Conservation (phyloP, 139 green algal species). For the Coccomyxa sp. region DNA sequence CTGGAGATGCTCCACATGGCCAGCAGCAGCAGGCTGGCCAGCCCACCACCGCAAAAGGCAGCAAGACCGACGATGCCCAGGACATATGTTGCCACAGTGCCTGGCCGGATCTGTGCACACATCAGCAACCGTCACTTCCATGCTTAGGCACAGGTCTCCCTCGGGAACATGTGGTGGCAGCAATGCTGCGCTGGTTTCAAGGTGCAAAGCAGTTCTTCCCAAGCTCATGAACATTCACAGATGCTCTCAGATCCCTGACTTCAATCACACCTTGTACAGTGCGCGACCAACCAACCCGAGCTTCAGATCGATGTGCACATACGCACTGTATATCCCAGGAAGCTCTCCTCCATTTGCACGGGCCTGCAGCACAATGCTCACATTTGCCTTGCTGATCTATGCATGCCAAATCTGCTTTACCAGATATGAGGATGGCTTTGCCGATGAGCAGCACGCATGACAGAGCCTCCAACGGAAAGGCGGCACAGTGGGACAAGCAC, state of each 20-base stretch:
- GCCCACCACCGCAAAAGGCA: not conserved
- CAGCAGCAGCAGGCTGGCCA: not conserved
- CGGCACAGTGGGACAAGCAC: not conserved
- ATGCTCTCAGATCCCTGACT: not conserved
- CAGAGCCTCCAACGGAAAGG: not conserved
- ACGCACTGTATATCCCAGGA: not conserved
- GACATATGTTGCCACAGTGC: slow-evolving; percentile 11
- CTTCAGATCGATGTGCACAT: not conserved
- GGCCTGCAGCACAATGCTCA: not conserved
- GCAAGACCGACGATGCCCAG: slow-evolving; percentile 7
- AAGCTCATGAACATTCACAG: not conserved
- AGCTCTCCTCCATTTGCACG: not conserved
- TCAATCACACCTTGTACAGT: not conserved
- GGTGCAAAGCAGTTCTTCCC: not conserved
- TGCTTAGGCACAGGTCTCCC: not conserved
- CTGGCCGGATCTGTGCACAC: slow-evolving; percentile 12
- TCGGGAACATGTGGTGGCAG: not conserved
- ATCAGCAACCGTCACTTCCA: not conserved
- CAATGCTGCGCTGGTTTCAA: not conserved
- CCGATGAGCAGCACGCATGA: not conserved
- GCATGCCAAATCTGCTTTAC: not conserved
- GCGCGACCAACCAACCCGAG: not conserved
- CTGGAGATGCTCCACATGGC: not conserved
- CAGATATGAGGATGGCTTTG: not conserved
- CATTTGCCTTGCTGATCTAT: not conserved